Evolutionary conservation across 1,284 basidiomycete species (phyloP), one percentile per base, ranked within the genome.

Genomic region (Leccinum cinnamomeum): DNA sequence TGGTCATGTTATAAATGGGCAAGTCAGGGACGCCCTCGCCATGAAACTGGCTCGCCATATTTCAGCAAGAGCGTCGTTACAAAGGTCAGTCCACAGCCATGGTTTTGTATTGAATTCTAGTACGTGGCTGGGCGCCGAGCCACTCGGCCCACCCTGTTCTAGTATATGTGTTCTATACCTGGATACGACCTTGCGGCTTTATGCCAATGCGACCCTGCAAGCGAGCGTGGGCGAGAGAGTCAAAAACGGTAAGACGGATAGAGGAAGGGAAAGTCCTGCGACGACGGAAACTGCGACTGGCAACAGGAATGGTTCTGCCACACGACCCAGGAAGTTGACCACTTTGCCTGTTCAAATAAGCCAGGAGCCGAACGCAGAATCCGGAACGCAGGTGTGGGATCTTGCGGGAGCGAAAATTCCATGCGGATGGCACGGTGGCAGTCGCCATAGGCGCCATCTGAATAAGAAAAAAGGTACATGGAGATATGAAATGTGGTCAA

Each of bases 201-300:
- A 18, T 35, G 59, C 39, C 58, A 53, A 59, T 50, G 30, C 56
- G 53, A 63, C 56, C 64, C 56, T 60, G 68, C 46, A 53, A 37
- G 54, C 46, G n/a, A 64, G 56, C 35, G 39, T 48, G 68, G 55
- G n/a, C 53, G 56, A 56, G 48, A 62, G 44, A 50, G 61, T 56
- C 58, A 55, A 61, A 70, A 62, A 48, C 56, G 51, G 61, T 30
- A 65, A 69, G 48, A 64, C 64, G 67, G 61, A 61, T 41, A 48
- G 58, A 56, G 48, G 48, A 48, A 10, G 35, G 51, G 54, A 50
- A 53, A 44, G 8, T 39, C 25, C 35, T 57, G 44, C 48, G 33
- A 55, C 70, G 62, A 72, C 71, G 70, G 71, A 70, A 73, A 46
- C 57, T 53, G 51, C 67, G 48, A 61, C 44, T 35, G n/a, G 44